Conservation (phyloP, 2,329 filamentous ascomycete genomes). For the Monosporascus sp. region DNA sequence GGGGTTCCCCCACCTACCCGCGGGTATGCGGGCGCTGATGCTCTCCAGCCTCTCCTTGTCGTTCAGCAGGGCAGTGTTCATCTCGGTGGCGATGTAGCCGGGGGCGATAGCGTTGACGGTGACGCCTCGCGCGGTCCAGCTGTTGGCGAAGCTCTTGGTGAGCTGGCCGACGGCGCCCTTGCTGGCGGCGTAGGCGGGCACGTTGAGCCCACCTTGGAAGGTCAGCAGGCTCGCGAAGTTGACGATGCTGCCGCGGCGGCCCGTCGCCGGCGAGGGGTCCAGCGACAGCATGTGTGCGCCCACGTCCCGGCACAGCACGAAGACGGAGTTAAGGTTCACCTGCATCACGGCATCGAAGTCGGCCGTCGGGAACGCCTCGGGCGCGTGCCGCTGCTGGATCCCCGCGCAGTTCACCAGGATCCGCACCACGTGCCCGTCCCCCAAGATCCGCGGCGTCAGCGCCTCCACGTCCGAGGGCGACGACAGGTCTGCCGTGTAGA, state of each 20-base stretch:
- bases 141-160: slow-evolving; percentile 79
- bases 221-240: slow-evolving; percentile 77
- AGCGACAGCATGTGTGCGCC: slow-evolving; percentile 71
- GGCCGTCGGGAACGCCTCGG: slow-evolving; percentile 65
- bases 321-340: slow-evolving; percentile 79
- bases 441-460: slow-evolving; percentile 55
- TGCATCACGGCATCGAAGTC: slow-evolving; percentile 81
- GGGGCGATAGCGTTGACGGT: slow-evolving; percentile 86
- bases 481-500: slow-evolving; percentile 66
- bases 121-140: slow-evolving; percentile 74
- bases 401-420: slow-evolving; percentile 81
- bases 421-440: slow-evolving; percentile 58
- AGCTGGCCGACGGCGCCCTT: slow-evolving; percentile 83
- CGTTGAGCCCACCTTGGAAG: slow-evolving; percentile 82
- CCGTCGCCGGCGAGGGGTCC: slow-evolving; percentile 39
- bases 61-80: slow-evolving; percentile 77
- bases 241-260: slow-evolving; percentile 66
- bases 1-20: slow-evolving; percentile 72
- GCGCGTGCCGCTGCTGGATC: slow-evolving; percentile 72
- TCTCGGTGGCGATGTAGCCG: slow-evolving; percentile 87
- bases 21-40: slow-evolving; percentile 76
- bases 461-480: slow-evolving; percentile 50
- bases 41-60: slow-evolving; percentile 63
- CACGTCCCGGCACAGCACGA: slow-evolving; percentile 70
- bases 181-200: slow-evolving; percentile 78